phyloP scores from a whole-genome alignment of 73 alveolate genomes.

The Durusdinium trenchii region DNA sequence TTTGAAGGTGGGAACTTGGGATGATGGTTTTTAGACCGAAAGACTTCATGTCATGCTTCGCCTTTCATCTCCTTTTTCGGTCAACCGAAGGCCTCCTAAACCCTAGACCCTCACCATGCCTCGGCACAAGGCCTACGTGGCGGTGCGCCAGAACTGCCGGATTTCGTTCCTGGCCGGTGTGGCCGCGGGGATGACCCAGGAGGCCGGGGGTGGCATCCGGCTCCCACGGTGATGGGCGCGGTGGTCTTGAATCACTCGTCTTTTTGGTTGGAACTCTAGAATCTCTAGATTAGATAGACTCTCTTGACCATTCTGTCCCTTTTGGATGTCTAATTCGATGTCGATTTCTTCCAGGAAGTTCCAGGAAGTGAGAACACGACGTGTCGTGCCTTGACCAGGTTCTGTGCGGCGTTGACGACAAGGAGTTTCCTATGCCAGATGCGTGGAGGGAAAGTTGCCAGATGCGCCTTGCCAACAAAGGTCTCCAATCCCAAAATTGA shows the following conservation, averaged over 20 bases:
- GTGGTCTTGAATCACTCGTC: too few relatives aligned
- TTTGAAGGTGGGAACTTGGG: too few relatives aligned
- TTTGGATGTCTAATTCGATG: too few relatives aligned
- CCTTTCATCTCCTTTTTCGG: too few relatives aligned
- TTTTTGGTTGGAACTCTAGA: too few relatives aligned
- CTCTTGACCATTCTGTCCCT: too few relatives aligned
- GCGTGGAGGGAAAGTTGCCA: constrained; percentile 90
- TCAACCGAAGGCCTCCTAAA: background rate
- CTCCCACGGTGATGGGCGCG: background rate
- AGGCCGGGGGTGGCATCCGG: background rate
- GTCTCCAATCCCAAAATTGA: too few relatives aligned
- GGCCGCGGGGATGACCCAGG: constrained; percentile 83
- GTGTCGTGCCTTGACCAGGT: constrained; percentile 14
- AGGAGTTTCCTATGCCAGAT: constrained; percentile 52
- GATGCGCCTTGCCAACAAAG: background rate
- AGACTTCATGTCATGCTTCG: too few relatives aligned
- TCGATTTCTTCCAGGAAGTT: background rate
- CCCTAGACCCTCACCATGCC: background rate
- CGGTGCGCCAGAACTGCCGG: constrained; percentile 50
- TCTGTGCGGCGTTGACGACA: constrained; percentile 90
- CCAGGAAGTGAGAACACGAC: background rate
- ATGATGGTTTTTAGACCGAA: too few relatives aligned
- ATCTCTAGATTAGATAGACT: too few relatives aligned
- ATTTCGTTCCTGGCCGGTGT: constrained; percentile 84
- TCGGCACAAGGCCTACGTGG: constrained; percentile 48